Percentiles rank a stretch among this genome's conserved stretches.
Conservation (phyloP, 163 green algal genomes). For the Chlorella variabilis region DNA sequence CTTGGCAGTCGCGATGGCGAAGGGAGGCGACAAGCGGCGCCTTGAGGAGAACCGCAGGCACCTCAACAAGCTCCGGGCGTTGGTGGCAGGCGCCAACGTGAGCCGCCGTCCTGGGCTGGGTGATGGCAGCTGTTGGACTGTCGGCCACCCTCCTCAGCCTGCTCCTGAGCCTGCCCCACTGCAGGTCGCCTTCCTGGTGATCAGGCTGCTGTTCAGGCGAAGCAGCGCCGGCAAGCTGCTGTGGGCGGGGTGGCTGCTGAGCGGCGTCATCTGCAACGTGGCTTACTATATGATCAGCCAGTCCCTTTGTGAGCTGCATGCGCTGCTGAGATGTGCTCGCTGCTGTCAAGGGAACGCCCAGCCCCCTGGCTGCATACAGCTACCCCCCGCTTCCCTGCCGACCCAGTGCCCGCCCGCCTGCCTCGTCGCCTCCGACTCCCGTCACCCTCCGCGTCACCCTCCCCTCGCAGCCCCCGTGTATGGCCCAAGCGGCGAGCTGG, state of each 20-base stretch:
- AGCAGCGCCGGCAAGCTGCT: not conserved
- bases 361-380: too few relatives aligned
- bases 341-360: too few relatives aligned
- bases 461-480: constrained; percentile 63
- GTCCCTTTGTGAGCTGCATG: constrained; percentile 35
- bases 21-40: constrained; percentile 56
- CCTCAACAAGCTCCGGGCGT: constrained; percentile 34
- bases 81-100: constrained; percentile 48
- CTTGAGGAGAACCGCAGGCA: constrained; percentile 51
- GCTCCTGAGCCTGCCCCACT: not conserved
- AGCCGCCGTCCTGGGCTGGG: not conserved
- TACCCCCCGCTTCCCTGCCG: too few relatives aligned
- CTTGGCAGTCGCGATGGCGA: too few relatives aligned
- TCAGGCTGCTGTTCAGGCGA: constrained; percentile 29
- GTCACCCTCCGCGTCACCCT: too few relatives aligned
- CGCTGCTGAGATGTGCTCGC: not conserved
- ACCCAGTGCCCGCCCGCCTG: too few relatives aligned
- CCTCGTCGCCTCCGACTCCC: too few relatives aligned
- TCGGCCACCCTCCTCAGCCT: too few relatives aligned
- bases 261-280: constrained; percentile 30
- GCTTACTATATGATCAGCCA: constrained; percentile 43
- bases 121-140: too few relatives aligned
- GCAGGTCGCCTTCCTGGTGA: constrained; percentile 43
- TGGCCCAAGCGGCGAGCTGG: constrained; percentile 53
- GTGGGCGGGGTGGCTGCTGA: constrained; percentile 35